Evolutionary conservation across 2,329 filamentous ascomycete genomes (phyloP), one percentile per base, ranked within the genome.

Genomic region (Raffaelea ambrosiae): DNA sequence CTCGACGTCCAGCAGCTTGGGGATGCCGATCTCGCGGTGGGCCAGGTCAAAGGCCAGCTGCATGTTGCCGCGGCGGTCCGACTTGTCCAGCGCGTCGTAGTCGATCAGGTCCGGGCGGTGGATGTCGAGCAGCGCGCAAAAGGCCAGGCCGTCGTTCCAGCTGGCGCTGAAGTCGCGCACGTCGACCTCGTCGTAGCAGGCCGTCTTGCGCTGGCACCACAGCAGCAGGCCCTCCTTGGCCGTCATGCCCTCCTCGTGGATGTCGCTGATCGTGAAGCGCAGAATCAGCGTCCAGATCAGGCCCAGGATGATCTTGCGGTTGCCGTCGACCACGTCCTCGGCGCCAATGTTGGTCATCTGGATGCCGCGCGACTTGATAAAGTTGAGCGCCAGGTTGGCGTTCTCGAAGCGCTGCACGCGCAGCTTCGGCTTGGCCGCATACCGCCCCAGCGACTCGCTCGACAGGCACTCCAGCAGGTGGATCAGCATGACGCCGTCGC

Each of bases 311-410:
- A 98, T 96, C 74, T 97, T 98, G 57, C 86, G 80, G 66, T 97
- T 98, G 33, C 93, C 93, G 65, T 98, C 91, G 26, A 98, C 93
- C 21, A 98, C 88, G 74, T 98, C 93, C 67, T 97, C 93, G 8
- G 93, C 93, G 46, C 93, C 93, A 60, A 97, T 97, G 58, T 98
- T 98, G 56, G 89, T 96, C 84, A 98, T 88, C 65, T 95, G 91
- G 54, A 98, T 97, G 19, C 88, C 84, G 57, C 89, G 74, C 3
- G 66, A 66, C 22, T 62, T 94, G 70, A 98, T 89, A 60, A 93
- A 98, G 66, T 96, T 84, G 53, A 98, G 81, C 44, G 88, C 88
- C 57, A 90, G 84, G 71, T 97, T 97, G 65, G 93, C 91, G 77
- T 98, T 98, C 66, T 98, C 93, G 67, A 97, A 98, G 58, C 83